These are phyloP conservation scores for Naganishia antarctica DNA, from an alignment of 768 basidiomycete species.

Conservation along the genomic window DNA sequence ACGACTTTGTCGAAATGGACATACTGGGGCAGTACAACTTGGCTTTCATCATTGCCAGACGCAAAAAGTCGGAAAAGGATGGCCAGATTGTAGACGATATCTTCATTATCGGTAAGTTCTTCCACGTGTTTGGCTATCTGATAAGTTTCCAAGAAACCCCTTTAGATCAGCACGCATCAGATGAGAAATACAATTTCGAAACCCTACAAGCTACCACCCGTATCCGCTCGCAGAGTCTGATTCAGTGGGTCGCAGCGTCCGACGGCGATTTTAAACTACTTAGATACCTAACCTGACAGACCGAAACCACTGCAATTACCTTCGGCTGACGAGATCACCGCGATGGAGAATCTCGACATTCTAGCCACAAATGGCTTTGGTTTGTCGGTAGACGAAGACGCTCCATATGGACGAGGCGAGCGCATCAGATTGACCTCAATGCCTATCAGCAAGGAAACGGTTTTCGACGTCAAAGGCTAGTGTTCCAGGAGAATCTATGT, in stretches of 20 bases:
- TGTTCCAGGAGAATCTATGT: background rate
- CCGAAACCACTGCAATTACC: conserved; percentile 74
- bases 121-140: background rate
- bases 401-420: conserved; percentile 49
- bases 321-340: conserved; percentile 81
- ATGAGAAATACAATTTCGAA: conserved; percentile 99
- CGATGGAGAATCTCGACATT: conserved; percentile 78
- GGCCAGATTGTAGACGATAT: conserved; percentile 65
- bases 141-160: background rate
- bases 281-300: conserved; percentile 51
- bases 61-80: conserved; percentile 49
- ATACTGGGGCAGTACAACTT: conserved; percentile 91
- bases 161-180: conserved; percentile 85
- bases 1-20: conserved; percentile 77
- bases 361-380: conserved; percentile 86
- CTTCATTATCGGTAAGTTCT: conserved; percentile 63
- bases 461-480: conserved; percentile 79
- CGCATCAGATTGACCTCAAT: conserved; percentile 67
- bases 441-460: conserved; percentile 84
- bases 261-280: background rate
- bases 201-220: conserved; percentile 81
- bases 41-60: conserved; percentile 83
- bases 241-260: conserved; percentile 58
- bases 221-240: conserved; percentile 77
- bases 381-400: conserved; percentile 58